Evolutionary conservation across 208 protist species (phyloP).

Genomic region (Leishmania lainsoni): DNA sequence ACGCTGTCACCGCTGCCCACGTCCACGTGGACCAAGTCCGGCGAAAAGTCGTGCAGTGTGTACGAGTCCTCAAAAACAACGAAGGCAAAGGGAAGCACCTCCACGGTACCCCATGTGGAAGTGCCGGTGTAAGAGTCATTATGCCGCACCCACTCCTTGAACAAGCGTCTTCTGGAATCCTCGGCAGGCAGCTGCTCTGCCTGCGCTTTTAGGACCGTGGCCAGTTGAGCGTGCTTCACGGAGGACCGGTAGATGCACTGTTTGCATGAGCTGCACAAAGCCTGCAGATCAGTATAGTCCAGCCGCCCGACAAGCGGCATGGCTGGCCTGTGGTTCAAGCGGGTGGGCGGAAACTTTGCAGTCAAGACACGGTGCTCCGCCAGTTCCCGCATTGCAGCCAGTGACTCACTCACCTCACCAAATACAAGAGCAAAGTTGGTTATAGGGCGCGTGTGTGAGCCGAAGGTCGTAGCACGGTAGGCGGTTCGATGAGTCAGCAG

Average conservation of each 20-base stretch:
- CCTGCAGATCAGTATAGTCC: neutral
- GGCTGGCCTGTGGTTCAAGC: neutral
- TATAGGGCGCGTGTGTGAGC: neutral
- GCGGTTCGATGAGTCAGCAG: neutral
- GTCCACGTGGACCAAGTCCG: conserved; percentile 51
- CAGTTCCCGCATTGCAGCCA: conserved; percentile 16
- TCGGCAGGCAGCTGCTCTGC: conserved; percentile 1
- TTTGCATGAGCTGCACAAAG: neutral
- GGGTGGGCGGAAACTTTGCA: neutral
- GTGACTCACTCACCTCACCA: conserved; percentile 2
- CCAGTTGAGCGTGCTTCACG: neutral
- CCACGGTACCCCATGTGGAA: neutral
- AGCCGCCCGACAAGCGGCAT: conserved; percentile 9
- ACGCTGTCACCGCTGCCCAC: conserved; percentile 31
- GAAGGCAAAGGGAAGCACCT: conserved; percentile 5
- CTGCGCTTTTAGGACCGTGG: neutral
- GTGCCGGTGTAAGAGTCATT: neutral
- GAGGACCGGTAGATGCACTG: conserved; percentile 13
- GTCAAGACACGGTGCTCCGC: conserved; percentile 11
- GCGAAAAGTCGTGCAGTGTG: conserved; percentile 14
- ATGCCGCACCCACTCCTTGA: conserved; percentile 10
- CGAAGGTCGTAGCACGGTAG: too few relatives aligned
- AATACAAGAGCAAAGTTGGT: conserved; percentile 23
- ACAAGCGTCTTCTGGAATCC: conserved; percentile 4
- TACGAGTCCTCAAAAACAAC: conserved; percentile 1